Percentiles rank a stretch among this genome's conserved stretches.
Evolutionary conservation across 2,329 filamentous ascomycete species (phyloP).

Genomic region (Fusarium humuli): DNA sequence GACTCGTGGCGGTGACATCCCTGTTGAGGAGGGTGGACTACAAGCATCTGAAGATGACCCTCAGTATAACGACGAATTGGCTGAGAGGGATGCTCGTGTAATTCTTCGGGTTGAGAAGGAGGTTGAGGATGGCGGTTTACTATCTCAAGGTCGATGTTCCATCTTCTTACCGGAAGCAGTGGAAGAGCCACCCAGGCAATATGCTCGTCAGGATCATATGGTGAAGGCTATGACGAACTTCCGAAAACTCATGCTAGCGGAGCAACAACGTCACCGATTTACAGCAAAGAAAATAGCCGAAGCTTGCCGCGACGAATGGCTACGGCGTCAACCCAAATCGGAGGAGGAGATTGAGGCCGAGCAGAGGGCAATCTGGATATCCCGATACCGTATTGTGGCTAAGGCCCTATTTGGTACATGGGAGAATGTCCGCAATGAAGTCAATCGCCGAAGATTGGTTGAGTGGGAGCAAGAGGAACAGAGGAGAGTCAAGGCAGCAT

Average conservation of each 20-base stretch:
- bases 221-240: conserved; percentile 83
- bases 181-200: conserved; percentile 81
- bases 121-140: conserved; percentile 77
- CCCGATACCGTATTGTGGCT: conserved; percentile 78
- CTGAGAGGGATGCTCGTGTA: conserved; percentile 74
- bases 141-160: conserved; percentile 77
- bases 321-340: conserved; percentile 77
- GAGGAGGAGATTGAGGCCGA: conserved; percentile 86
- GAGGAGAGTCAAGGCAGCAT: conserved; percentile 72
- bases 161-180: conserved; percentile 77
- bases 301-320: conserved; percentile 81
- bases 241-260: conserved; percentile 80
- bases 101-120: conserved; percentile 78
- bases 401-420: conserved; percentile 67
- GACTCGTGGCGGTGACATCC: conserved; percentile 60
- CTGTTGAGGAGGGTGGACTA: conserved; percentile 70
- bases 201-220: conserved; percentile 88
- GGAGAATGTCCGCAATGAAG: conserved; percentile 72
- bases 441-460: conserved; percentile 69
- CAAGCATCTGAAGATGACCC: conserved; percentile 66
- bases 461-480: conserved; percentile 76
- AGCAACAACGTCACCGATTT: conserved; percentile 81
- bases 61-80: conserved; percentile 70
- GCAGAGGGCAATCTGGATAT: conserved; percentile 73
- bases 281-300: conserved; percentile 83